Percentiles rank a stretch among this genome's conserved stretches.
Evolutionary conservation across 495 filamentous ascomycete genomes (phyloP).

Genomic region (Zalerion maritima): DNA sequence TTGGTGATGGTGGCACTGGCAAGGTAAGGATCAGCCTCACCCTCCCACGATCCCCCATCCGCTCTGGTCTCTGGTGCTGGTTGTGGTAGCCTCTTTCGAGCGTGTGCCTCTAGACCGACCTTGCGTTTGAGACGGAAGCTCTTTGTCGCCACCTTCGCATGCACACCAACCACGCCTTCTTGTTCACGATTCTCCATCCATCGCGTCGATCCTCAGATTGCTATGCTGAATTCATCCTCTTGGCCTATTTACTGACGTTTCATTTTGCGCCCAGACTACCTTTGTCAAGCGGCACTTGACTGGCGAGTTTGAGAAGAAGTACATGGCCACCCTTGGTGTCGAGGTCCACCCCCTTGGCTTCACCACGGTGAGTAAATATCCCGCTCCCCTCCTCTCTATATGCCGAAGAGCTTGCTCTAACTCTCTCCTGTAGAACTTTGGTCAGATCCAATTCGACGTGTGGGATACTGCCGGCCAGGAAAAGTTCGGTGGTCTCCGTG

Average conservation of each 20-base stretch:
- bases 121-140: background rate
- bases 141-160: constrained; percentile 1
- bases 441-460: constrained; percentile 95
- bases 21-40: constrained; percentile 52
- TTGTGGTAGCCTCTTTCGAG: constrained; percentile 6
- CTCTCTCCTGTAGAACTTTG: constrained; percentile 58
- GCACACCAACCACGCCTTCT: no score
- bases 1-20: constrained; percentile 98
- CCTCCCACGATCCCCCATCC: background rate
- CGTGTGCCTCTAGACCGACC: constrained; percentile 7
- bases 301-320: constrained; percentile 99
- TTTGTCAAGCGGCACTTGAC: constrained; percentile 99
- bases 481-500: constrained; percentile 99
- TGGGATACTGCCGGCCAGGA: constrained; percentile 99
- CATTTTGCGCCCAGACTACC: no score
- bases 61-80: constrained; percentile 6
- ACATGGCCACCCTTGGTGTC: constrained; percentile 98
- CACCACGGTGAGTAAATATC: constrained; percentile 70
- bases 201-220: no score
- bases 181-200: background rate
- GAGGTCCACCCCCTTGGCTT: constrained; percentile 94
- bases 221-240: no score
- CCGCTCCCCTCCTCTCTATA: constrained; percentile 9
- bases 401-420: constrained; percentile 14
- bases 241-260: no score